Evolutionary conservation across 495 filamentous ascomycete species (phyloP), one percentile per base, ranked within the genome.

Genomic region (Hypoxylon crocopeplum): DNA sequence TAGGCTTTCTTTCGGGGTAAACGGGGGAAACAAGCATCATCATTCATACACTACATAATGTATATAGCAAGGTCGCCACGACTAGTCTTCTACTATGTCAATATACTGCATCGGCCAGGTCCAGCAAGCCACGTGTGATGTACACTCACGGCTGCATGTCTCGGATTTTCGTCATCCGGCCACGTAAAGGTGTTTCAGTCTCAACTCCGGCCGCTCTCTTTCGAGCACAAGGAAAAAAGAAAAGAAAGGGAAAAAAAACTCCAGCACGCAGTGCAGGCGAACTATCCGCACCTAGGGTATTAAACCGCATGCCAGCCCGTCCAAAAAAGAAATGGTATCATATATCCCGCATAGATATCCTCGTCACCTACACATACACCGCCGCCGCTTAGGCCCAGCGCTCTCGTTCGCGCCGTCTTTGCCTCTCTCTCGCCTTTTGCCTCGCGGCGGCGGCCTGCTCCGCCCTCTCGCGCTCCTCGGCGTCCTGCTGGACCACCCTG

Each of bases 11-110:
- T 5, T 5, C 8, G 11, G 12, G 20, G 13, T 30, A 25, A 15
- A 30, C 22, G 2, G 16, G 33, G 32, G 6, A 37, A 27, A 15
- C 27, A 25, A 1, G 20, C 30, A 17, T 38, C 32, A 24, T 48
- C 4, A 1, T 25, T 13, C 15, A 36, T 48, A 48, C 32, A 2
- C 6, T 25, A 40, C 15, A 16, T 33, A 37, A 48, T 38, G 10
- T 47, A 47, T 38, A 37, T 37, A 38, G 20, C 25, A 13, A 32
- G 7, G 27, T 47, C 44, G 27, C 34, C 15, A 47, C 15, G 17
- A 12, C 42, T 46, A 33, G 11, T 20, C 29, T 3, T 32, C 29
- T 19, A 19, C 29, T 33, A 20, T 47, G 44, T 22, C 44, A 22
- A 33, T 47, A 21, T 10, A 34, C 34, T 47, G 44, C 24, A 17